phyloP scores from a whole-genome alignment of 129 eudicot genomes.

The Apium graveolens region DNA sequence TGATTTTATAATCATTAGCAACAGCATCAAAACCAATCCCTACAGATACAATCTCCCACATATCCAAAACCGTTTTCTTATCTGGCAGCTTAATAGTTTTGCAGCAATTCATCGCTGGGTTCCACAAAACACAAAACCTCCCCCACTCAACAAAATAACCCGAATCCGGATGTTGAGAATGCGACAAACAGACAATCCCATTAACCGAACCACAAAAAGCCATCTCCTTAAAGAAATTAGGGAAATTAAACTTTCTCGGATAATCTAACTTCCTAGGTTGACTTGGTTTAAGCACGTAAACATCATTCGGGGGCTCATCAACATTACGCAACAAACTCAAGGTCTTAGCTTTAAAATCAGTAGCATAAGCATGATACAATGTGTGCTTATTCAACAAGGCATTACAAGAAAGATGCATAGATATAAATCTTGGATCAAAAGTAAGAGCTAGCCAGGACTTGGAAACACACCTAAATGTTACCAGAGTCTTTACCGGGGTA shows the following conservation, averaged over 20 bases:
- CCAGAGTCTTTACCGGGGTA: not conserved
- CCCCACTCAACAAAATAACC: not conserved
- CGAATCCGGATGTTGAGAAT: not conserved
- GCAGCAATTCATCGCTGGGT: not conserved
- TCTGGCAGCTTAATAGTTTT: not conserved
- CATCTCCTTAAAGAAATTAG: not conserved
- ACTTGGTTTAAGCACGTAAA: not conserved
- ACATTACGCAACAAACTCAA: not conserved
- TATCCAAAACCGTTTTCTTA: not conserved
- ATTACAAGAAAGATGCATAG: not conserved
- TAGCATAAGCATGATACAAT: not conserved
- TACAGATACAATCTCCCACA: not conserved
- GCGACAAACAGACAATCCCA: not conserved
- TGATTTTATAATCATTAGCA: not conserved
- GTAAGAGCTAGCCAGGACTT: not conserved
- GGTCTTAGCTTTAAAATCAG: not conserved
- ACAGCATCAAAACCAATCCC: not conserved
- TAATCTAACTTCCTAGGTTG: not conserved
- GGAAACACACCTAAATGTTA: not conserved
- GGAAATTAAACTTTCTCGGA: not conserved
- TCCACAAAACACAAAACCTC: not conserved
- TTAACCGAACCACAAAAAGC: not conserved
- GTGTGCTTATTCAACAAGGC: not conserved
- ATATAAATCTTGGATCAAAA: not conserved
- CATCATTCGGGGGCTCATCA: not conserved